Evolutionary conservation across 345 rosid species (phyloP).

Genomic region (Citrus unshiu): DNA sequence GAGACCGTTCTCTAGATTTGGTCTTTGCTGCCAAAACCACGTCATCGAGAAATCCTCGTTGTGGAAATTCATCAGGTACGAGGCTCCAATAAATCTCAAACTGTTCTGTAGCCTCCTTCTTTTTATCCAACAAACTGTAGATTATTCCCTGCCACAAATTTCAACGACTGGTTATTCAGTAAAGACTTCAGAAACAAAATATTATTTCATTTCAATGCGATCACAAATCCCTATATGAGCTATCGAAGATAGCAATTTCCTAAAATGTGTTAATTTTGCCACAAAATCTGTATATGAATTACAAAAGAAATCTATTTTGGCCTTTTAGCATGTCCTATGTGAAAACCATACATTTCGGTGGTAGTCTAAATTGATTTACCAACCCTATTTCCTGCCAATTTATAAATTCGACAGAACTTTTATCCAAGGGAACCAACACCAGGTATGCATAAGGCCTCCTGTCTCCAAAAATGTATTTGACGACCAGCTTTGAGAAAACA

Average conservation of each 20-base stretch:
- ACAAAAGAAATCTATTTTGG: not conserved
- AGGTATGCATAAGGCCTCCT: not conserved
- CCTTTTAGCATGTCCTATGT: not conserved
- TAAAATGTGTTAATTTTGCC: not conserved
- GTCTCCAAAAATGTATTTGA: not conserved
- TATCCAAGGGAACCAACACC: not conserved
- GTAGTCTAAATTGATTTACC: not conserved
- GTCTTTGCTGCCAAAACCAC: conserved; percentile 69
- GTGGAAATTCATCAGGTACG: conserved; percentile 85
- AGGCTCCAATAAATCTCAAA: conserved; percentile 72
- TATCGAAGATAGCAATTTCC: not conserved
- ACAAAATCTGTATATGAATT: not conserved
- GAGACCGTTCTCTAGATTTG: conserved; percentile 47
- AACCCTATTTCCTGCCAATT: not conserved
- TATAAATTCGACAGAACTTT: not conserved
- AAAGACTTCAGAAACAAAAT: not conserved
- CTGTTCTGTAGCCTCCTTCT: conserved; percentile 74
- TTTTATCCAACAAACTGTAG: conserved; percentile 69
- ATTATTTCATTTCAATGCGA: not conserved
- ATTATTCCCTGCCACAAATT: conserved; percentile 64
- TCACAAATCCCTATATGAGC: not conserved
- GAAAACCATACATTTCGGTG: not conserved
- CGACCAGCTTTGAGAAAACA: not conserved
- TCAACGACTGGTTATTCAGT: not conserved
- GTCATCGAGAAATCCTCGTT: conserved; percentile 74